phyloP scores from a whole-genome alignment of 352 stramenopile genomes.

The Phytophthora cryptogea region DNA sequence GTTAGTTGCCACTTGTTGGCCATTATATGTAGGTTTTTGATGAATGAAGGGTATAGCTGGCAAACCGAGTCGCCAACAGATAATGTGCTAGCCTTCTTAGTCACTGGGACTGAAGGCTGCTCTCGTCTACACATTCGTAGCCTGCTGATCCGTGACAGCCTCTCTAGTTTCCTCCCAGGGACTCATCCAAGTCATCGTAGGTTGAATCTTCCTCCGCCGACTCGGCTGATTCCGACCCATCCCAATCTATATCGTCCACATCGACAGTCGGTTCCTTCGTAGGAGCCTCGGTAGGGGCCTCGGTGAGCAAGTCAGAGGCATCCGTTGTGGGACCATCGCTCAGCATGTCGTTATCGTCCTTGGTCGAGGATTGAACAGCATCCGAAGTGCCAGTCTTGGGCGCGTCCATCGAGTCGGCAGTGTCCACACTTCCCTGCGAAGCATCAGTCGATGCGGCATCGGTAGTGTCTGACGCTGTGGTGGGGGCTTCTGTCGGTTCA shows the following conservation, averaged over 20 bases:
- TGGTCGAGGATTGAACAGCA: neutral
- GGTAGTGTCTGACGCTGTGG: neutral
- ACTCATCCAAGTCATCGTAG: conserved; percentile 19
- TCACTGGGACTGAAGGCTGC: neutral
- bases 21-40: neutral
- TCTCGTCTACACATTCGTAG: conserved; percentile 1
- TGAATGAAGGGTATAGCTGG: neutral
- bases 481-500: neutral
- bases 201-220: conserved; percentile 10
- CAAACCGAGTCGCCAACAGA: neutral
- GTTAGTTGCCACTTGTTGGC: neutral
- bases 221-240: conserved; percentile 20
- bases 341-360: neutral
- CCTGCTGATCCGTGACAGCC: neutral
- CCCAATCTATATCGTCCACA: conserved; percentile 10
- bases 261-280: conserved; percentile 4
- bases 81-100: conserved; percentile 1
- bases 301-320: conserved; percentile 15
- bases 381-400: neutral
- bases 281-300: neutral
- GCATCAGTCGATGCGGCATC: neutral
- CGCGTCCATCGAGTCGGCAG: neutral
- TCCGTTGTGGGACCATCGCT: conserved; percentile 11
- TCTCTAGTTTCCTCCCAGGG: conserved; percentile 11
- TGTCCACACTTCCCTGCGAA: neutral